Evolutionary conservation across 768 basidiomycete species (phyloP), one percentile per base, ranked within the genome.

Genomic region (Podaxis sp.): DNA sequence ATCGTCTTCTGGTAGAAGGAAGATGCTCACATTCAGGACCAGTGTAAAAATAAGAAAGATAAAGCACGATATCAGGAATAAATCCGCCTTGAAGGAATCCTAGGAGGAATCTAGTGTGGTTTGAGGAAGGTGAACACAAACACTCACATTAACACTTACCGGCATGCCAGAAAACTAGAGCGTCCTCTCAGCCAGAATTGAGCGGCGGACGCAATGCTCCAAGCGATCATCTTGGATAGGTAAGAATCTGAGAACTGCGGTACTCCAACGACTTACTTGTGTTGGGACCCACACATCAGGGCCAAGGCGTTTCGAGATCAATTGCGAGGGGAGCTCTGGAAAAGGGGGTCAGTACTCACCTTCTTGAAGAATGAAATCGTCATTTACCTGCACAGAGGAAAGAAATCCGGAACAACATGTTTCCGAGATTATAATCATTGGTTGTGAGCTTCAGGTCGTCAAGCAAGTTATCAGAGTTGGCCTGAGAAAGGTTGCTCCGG

Each of bases 401-500:
- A 12, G 77, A 73, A 9, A 69, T n/a, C 17, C 43, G 43, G n/a
- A 46, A 46, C 6, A 46, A n/a, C 19, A 19, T 46, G 43, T 46
- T 46, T 46, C 43, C 43, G 17, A 46, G 43, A 19, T 46, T 46
- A 46, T 81, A 88, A 70, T 86, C 85, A 66, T 88, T 76, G 0
- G 86, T 87, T 15, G 43, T 46, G 43, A 46, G 43, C n/a, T 46
- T 19, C 7, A 90, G 77, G 66, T 90, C 87, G 2, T 74, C 63
- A n/a, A 90, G 73, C 66, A 91, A 83, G 70, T 87, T 89, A 71
- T 89, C 88, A 1, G 86, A 81, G 64, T 88, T 88, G 36, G 89
- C 88, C 19, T 46, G 43, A 6, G 43, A n/a, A 17, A 46, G 43
- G n/a, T 46, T 46, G 43, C 43, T 46, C 19, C 43, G 17, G 7